Evolutionary conservation across 331 rosid species (phyloP).

Genomic region (Quercus phellos): DNA sequence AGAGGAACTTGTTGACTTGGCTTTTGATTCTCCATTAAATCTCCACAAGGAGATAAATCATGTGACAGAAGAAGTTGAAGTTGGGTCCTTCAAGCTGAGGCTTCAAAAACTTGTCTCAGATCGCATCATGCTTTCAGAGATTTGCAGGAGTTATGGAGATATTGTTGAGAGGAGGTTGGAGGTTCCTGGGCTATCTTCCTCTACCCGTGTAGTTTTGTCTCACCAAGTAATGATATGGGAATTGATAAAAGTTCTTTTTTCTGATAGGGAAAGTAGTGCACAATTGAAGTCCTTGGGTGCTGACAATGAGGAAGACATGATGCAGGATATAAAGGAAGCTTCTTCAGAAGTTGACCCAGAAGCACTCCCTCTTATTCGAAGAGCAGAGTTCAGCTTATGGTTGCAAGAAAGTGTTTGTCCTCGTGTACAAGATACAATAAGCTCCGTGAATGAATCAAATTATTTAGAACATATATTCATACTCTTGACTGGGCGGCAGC

Average conservation of each 20-base stretch:
- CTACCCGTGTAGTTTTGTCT: conserved; percentile 53
- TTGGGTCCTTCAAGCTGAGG: conserved; percentile 66
- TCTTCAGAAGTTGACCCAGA: conserved; percentile 61
- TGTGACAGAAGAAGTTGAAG: conserved; percentile 49
- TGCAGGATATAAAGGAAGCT: conserved; percentile 72
- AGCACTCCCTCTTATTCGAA: conserved; percentile 82
- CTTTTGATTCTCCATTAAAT: conserved; percentile 66
- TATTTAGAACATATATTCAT: conserved; percentile 73
- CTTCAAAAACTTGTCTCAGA: conserved; percentile 67
- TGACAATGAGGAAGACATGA: conserved; percentile 89
- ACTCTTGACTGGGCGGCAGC: conserved; percentile 76
- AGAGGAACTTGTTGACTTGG: conserved; percentile 62
- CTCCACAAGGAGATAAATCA: conserved; percentile 70
- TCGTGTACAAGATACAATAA: conserved; percentile 71
- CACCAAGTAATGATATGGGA: conserved; percentile 97
- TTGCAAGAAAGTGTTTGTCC: conserved; percentile 83
- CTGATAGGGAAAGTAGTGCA: conserved; percentile 53
- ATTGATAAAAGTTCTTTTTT: conserved; percentile 84
- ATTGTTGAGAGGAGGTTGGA: conserved; percentile 70
- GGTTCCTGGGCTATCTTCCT: conserved; percentile 66
- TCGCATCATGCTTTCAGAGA: conserved; percentile 56
- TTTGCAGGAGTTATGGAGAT: conserved; percentile 74
- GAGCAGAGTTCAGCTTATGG: conserved; percentile 98
- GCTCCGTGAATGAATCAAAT: conserved; percentile 63
- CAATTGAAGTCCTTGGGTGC: conserved; percentile 49